These are phyloP conservation scores for Cladosporium halotolerans DNA, from an alignment of 2,329 filamentous ascomycete genomes.

Conservation along the genomic window DNA sequence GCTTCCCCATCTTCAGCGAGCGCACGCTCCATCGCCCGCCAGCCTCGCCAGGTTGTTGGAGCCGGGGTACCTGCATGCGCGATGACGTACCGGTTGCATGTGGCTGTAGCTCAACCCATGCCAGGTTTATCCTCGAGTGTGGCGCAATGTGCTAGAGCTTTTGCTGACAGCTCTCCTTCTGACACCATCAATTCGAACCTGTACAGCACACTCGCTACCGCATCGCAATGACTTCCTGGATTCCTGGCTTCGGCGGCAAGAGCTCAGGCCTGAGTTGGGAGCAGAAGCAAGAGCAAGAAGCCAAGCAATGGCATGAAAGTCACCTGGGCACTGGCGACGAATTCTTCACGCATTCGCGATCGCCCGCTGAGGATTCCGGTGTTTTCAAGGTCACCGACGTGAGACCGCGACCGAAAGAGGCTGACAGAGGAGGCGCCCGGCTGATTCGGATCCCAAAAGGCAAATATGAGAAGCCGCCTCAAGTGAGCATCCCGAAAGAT, in stretches of 20 bases:
- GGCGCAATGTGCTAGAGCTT: neutral
- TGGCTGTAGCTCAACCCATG: slow-evolving; percentile 8
- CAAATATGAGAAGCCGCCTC: slow-evolving; percentile 10
- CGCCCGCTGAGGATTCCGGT: slow-evolving; percentile 4
- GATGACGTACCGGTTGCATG: slow-evolving; percentile 4
- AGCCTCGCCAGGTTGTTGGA: too few species aligned
- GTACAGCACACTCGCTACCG: neutral
- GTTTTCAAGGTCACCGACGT: slow-evolving; percentile 10
- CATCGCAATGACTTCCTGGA: slow-evolving; percentile 9
- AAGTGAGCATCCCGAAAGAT: neutral
- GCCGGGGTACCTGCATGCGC: slow-evolving; percentile 5
- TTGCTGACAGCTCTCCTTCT: neutral
- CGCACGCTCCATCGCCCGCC: too few species aligned
- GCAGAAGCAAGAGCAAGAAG: slow-evolving; percentile 10
- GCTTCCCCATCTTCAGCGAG: too few species aligned
- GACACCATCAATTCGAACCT: neutral
- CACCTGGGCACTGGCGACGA: slow-evolving; percentile 10
- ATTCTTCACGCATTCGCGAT: slow-evolving; percentile 10
- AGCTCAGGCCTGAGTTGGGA: slow-evolving; percentile 2
- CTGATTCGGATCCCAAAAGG: slow-evolving; percentile 6
- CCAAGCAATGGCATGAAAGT: slow-evolving; percentile 10
- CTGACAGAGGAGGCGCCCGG: slow-evolving; percentile 8
- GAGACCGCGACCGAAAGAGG: slow-evolving; percentile 1
- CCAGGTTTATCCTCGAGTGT: neutral
- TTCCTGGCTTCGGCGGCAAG: slow-evolving; percentile 8